Evolutionary conservation across 495 filamentous ascomycete genomes (phyloP).

Genomic region (Hyaloscypha variabilis): DNA sequence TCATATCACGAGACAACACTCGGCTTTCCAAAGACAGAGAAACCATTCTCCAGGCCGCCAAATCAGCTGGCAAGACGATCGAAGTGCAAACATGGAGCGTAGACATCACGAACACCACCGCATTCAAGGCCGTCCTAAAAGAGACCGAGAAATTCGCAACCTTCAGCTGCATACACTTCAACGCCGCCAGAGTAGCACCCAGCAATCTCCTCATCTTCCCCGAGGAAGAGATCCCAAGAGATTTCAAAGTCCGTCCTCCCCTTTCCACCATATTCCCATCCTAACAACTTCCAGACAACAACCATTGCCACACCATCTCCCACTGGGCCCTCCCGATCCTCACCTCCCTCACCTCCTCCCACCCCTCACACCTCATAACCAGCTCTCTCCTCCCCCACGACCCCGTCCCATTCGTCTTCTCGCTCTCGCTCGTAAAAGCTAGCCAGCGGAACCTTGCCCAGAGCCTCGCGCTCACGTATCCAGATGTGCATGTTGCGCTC

Average conservation of each 20-base stretch:
- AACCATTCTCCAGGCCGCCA: slow-evolving; percentile 27
- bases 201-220: slow-evolving; percentile 33
- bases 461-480: slow-evolving; percentile 35
- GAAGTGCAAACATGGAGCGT: slow-evolving; percentile 35
- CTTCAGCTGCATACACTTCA: slow-evolving; percentile 42
- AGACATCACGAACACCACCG: slow-evolving; percentile 36
- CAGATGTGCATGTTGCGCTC: slow-evolving; percentile 42
- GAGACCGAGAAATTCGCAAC: slow-evolving; percentile 32
- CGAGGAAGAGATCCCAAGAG: slow-evolving; percentile 40
- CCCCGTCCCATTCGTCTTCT: slow-evolving; percentile 41
- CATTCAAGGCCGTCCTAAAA: slow-evolving; percentile 31
- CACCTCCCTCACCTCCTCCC: slow-evolving; percentile 29
- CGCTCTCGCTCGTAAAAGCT: slow-evolving; percentile 44
- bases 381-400: slow-evolving; percentile 37
- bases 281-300: slow-evolving; percentile 32
- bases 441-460: slow-evolving; percentile 43
- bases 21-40: slow-evolving; percentile 37
- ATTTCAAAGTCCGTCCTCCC: slow-evolving; percentile 35
- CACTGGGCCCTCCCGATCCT: slow-evolving; percentile 40
- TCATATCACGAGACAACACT: slow-evolving; percentile 39
- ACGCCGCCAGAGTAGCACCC: slow-evolving; percentile 40
- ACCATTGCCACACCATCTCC: slow-evolving; percentile 39
- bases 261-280: neutral
- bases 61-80: slow-evolving; percentile 16
- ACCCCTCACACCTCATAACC: slow-evolving; percentile 32